Percentiles rank a stretch among this genome's conserved stretches.
Evolutionary conservation across 345 rosid species (phyloP).

Genomic region (Punica granatum): DNA sequence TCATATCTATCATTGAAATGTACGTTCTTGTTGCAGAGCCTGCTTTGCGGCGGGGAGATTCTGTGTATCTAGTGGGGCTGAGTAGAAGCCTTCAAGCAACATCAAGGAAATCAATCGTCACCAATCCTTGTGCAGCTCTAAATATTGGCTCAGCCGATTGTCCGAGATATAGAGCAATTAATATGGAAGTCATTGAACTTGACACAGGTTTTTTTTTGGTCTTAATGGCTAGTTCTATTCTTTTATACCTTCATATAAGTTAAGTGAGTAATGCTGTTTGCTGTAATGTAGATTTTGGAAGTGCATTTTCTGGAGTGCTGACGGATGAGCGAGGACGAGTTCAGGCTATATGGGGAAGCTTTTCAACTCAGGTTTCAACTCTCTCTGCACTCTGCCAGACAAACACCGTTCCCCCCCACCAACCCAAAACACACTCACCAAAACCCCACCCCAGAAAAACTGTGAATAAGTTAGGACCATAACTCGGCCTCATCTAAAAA

Average conservation of each 20-base stretch:
- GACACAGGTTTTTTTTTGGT: slow-evolving; percentile 61
- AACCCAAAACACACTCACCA: too few species aligned
- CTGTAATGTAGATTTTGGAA: slow-evolving; percentile 70
- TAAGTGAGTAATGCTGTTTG: not conserved
- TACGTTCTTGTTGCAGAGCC: slow-evolving; percentile 49
- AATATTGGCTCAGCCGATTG: slow-evolving; percentile 82
- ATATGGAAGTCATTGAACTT: slow-evolving; percentile 92
- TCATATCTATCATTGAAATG: not conserved
- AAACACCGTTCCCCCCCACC: too few species aligned
- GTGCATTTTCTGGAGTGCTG: slow-evolving; percentile 89
- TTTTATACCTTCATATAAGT: not conserved
- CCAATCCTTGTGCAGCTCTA: slow-evolving; percentile 84
- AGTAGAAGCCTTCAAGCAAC: slow-evolving; percentile 89
- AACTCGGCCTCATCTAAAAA: not conserved
- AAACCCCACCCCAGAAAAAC: too few species aligned
- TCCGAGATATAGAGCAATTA: slow-evolving; percentile 92
- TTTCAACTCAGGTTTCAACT: slow-evolving; percentile 71
- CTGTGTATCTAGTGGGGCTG: slow-evolving; percentile 83
- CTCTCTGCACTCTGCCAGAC: not conserved
- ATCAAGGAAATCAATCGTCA: slow-evolving; percentile 80
- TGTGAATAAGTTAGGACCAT: too few species aligned
- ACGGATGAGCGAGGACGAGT: slow-evolving; percentile 86
- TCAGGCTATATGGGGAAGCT: slow-evolving; percentile 94
- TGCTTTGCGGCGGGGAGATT: slow-evolving; percentile 79
- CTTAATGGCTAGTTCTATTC: slow-evolving; percentile 3